phyloP scores from a whole-genome alignment of 148 eudicot genomes.

The Camellia sinensis region DNA sequence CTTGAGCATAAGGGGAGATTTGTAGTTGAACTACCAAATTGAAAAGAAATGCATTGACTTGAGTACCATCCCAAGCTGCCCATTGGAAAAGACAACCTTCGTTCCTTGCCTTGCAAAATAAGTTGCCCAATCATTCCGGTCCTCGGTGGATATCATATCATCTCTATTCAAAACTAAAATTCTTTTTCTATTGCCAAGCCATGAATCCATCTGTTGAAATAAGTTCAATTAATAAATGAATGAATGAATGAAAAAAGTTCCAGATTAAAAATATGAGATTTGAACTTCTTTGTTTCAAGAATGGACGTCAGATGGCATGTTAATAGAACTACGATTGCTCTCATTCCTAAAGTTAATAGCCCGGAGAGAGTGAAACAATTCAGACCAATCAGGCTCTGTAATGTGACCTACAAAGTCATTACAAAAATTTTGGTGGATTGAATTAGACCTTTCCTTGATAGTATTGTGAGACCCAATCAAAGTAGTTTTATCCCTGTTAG shows the following conservation, averaged over 20 bases:
- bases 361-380: too few relatives aligned
- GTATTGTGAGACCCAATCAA: too few relatives aligned
- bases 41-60: neutral
- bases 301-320: neutral
- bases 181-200: slow-evolving; percentile 91
- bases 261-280: neutral
- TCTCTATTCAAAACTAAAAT: slow-evolving; percentile 91
- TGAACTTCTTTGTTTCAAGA: neutral
- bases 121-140: slow-evolving; percentile 93
- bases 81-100: slow-evolving; percentile 82
- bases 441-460: too few relatives aligned
- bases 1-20: too few relatives aligned
- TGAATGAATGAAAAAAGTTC: neutral
- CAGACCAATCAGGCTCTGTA: too few relatives aligned
- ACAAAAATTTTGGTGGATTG: too few relatives aligned
- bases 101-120: slow-evolving; percentile 81
- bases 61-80: slow-evolving; percentile 88
- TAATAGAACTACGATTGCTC: too few relatives aligned
- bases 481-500: too few relatives aligned
- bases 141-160: slow-evolving; percentile 93
- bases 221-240: slow-evolving; percentile 9
- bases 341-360: too few relatives aligned
- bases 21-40: neutral
- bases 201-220: slow-evolving; percentile 71
- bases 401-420: too few relatives aligned